These are phyloP conservation scores for Penstemon eatonii DNA, from an alignment of 257 asterid species.

Conservation along the genomic window DNA sequence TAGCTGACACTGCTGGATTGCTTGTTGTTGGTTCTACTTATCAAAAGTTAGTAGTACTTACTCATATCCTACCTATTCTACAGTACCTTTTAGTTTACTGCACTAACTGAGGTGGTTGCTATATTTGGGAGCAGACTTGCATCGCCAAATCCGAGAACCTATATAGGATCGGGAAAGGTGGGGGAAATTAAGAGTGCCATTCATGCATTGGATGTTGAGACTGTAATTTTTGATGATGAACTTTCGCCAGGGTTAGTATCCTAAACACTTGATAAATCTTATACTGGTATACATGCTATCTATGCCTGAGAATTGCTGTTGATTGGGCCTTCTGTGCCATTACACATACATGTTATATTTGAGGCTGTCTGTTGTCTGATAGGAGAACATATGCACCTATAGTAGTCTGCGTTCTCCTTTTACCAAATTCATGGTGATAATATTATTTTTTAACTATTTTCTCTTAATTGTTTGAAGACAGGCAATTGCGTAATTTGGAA, in stretches of 20 bases:
- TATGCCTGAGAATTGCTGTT: neutral
- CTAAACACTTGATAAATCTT: slow-evolving; percentile 15
- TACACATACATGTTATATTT: slow-evolving; percentile 3
- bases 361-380: neutral
- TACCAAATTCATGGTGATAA: neutral
- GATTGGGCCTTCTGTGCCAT: neutral
- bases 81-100: slow-evolving; percentile 5
- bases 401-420: neutral
- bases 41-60: slow-evolving; percentile 64
- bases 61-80: slow-evolving; percentile 21
- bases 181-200: slow-evolving; percentile 87
- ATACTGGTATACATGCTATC: neutral
- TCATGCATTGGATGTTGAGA: slow-evolving; percentile 80
- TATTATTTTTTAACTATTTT: slow-evolving; percentile 10
- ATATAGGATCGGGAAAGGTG: slow-evolving; percentile 97
- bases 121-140: slow-evolving; percentile 60
- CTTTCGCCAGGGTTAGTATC: slow-evolving; percentile 90
- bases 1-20: slow-evolving; percentile 98
- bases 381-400: neutral
- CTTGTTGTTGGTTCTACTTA: slow-evolving; percentile 82
- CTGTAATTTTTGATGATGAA: slow-evolving; percentile 93
- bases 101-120: slow-evolving; percentile 19
- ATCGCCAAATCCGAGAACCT: slow-evolving; percentile 81
- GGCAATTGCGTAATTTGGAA: slow-evolving; percentile 91
- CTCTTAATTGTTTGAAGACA: slow-evolving; percentile 38